phyloP scores from a whole-genome alignment of 371 early-diverging fungal species.

The Mucor saturninus region DNA sequence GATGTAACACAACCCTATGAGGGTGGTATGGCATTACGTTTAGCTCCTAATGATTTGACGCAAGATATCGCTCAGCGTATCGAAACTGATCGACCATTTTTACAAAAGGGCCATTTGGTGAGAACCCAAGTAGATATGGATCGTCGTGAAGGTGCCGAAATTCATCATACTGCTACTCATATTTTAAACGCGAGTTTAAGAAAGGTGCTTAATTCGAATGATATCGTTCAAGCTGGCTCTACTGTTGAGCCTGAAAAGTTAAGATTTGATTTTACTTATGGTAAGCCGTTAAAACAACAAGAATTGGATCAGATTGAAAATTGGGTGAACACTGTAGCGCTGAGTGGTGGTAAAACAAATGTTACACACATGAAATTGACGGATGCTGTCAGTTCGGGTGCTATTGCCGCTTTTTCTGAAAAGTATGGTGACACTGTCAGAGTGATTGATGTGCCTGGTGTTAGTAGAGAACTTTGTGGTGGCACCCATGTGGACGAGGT shows the following conservation, averaged over 20 bases:
- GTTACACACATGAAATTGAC: conserved; percentile 61
- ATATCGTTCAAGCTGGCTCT: conserved; percentile 78
- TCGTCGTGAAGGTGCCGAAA: conserved; percentile 64
- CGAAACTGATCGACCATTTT: conserved; percentile 46
- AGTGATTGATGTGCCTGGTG: conserved; percentile 60
- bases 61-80: conserved; percentile 19
- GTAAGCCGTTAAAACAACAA: conserved; percentile 56
- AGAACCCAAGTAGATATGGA: conserved; percentile 55
- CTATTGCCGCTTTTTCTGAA: conserved; percentile 72
- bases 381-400: conserved; percentile 67
- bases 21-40: conserved; percentile 45
- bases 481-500: conserved; percentile 77
- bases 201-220: conserved; percentile 52
- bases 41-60: conserved; percentile 19
- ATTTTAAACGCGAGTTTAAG: conserved; percentile 73
- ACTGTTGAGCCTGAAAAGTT: conserved; percentile 66
- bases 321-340: conserved; percentile 64
- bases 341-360: conserved; percentile 45
- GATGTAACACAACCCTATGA: conserved; percentile 67
- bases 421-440: conserved; percentile 73
- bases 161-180: conserved; percentile 85
- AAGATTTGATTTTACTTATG: conserved; percentile 78
- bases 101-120: conserved; percentile 52
- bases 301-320: conserved; percentile 59
- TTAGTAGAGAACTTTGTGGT: conserved; percentile 76